Conservation (phyloP, 768 basidiomycete species). For the Termitomyces bulborhizus region DNA sequence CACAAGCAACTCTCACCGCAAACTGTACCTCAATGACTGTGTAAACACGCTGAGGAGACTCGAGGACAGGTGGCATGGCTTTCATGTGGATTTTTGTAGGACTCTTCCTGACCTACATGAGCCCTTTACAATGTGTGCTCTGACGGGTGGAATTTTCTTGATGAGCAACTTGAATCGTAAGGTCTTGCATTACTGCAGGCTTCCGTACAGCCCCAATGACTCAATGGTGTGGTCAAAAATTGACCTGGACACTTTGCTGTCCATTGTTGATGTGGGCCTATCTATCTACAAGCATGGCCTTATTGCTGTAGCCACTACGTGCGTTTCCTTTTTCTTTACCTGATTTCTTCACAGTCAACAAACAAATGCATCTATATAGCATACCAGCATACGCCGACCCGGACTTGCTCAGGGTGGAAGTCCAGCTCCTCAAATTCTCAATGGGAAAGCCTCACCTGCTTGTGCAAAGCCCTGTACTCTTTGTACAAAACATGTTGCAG, state of each 20-base stretch:
- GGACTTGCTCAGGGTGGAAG: conserved; percentile 4
- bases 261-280: conserved; percentile 37
- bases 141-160: conserved; percentile 34
- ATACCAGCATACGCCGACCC: neutral
- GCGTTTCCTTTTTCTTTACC: conserved; percentile 11
- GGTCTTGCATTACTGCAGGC: conserved; percentile 25
- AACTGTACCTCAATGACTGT: neutral
- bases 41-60: conserved; percentile 2
- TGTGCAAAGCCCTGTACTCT: conserved; percentile 22
- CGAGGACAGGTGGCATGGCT: conserved; percentile 10
- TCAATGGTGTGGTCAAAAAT: conserved; percentile 21
- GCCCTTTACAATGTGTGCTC: conserved; percentile 33
- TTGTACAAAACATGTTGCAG: conserved; percentile 18
- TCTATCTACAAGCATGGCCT: conserved; percentile 39
- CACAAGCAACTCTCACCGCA: conserved; percentile 4
- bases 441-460: conserved; percentile 29
- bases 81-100: conserved; percentile 4
- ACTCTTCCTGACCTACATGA: conserved; percentile 4
- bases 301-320: conserved; percentile 34
- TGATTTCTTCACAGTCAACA: neutral
- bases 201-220: conserved; percentile 19
- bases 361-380: neutral
- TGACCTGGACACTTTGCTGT: conserved; percentile 14
- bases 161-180: conserved; percentile 24
- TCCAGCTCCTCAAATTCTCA: conserved; percentile 28